Base-by-base conservation (phyloP, 1,284 basidiomycete genomes). In the Rhodotorula mucilaginosa region DNA sequence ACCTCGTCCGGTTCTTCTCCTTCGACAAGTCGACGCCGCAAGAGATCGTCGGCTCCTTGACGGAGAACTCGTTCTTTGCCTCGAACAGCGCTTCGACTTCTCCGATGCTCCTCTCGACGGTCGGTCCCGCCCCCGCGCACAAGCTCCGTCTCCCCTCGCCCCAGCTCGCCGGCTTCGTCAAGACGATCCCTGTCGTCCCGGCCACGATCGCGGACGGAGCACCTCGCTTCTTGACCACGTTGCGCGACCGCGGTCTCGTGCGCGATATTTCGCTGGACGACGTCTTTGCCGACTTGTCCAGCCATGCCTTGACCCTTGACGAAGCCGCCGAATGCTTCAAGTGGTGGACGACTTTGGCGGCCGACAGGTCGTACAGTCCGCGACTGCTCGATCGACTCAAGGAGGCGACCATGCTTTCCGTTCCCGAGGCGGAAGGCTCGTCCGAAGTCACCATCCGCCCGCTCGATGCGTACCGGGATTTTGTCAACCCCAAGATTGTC, bases 1-100 rank as follows among this genome's bases (percentile, higher is more conserved):
- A 99, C 78, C 87, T 89, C 7, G 85, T 98, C 73, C 71, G 73
- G 39, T 93, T 98, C 83, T 93, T 97, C 84, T 90, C 90, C 2
- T 97, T 93, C 81, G 86, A 89, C 74, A 82, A 86, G 1, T 95
- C 94, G 0, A 95, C 94, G 0, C 97, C 96, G 0, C 93, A 92
- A 0, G 81, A 88, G 1, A 87, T 91, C 61, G 91, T 99, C n/a
- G 89, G 91, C 0, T 83, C 83, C n/a, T 81, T 88, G 18, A 85
- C 97, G 70, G 90, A 95, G 80, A 83, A 85, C 0, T 88, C 89
- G 2, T 98, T 98, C 82, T 98, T 97, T 80, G 82, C 83, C 1
- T 92, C 90, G 73, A 79, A 79, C 64, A 44, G 39, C 39, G 79
- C 71, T 3, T 76, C 79, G 52, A 81, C 80, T 19, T 81, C 82